A percentile compares a stretch with the other conserved stretches of the same genome.
Conservation (phyloP, 1,284 basidiomycete genomes). For the Sparassis latifolia region DNA sequence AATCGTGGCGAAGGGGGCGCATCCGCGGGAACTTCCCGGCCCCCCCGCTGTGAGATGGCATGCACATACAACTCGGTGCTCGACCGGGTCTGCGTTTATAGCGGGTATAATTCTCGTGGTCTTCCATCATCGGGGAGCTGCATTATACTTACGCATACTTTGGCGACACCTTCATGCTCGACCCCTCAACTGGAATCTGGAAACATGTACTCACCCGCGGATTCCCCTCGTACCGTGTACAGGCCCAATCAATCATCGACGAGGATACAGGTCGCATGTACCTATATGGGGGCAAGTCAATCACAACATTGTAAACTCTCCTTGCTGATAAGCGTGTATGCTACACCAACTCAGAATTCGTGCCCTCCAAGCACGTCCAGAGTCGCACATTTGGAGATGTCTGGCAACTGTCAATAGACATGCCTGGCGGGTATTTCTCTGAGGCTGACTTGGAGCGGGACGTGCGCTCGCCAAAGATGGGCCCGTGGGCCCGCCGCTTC, state of each 20-base stretch:
- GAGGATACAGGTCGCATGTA: constrained; percentile 29
- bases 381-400: constrained; percentile 31
- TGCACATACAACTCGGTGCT: constrained; percentile 30
- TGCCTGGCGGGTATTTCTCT: constrained; percentile 29
- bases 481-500: constrained; percentile 38
- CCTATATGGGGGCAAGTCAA: constrained; percentile 26
- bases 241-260: constrained; percentile 24
- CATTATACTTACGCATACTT: constrained; percentile 29
- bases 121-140: constrained; percentile 14
- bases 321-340: no score
- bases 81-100: constrained; percentile 31
- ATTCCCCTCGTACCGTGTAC: constrained; percentile 31
- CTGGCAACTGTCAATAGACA: constrained; percentile 33
- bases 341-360: constrained; percentile 31
- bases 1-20: constrained; percentile 31
- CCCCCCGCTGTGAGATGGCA: constrained; percentile 31
- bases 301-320: no score
- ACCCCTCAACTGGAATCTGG: constrained; percentile 17
- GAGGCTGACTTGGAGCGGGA: constrained; percentile 32
- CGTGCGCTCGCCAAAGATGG: constrained; percentile 27
- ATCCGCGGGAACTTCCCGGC: constrained; percentile 31
- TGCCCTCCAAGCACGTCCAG: constrained; percentile 24
- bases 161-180: constrained; percentile 30
- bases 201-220: constrained; percentile 26
- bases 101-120: constrained; percentile 30